Base-by-base conservation (phyloP, 768 basidiomycete genomes). In the Macrocybe gigantea region DNA sequence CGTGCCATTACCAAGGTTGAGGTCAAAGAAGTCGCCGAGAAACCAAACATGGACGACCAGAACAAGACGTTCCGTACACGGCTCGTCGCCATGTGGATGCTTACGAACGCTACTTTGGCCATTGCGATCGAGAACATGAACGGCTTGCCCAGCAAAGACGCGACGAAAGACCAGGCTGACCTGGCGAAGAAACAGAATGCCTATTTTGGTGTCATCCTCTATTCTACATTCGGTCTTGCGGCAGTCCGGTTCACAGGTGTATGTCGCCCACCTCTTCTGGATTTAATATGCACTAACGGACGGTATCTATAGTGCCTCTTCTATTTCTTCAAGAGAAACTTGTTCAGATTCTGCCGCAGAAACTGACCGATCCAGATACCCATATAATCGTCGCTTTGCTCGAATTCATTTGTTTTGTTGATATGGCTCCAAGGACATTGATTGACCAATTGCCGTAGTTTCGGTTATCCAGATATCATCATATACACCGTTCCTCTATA, bases 51-150 rank as follows among this genome's bases (percentile, higher is more conserved):
- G 76, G 91, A 94, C 61, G 91, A 94, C 59, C 74, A 84, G 65
- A 93, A 93, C 71, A 87, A 83, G 69, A 93, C 92, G 9, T 94
- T 94, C 85, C 82, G 91, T 49, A 93, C 92, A 2, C 84, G 91
- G 42, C 74, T 93, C 15, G 89, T 93, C 38, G 80, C 85, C 9
- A 71, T 77, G 46, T 92, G 91, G 91, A 86, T 92, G 80, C 66
- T 75, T 38, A 55, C 68, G 8, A 92, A 92, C 57, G 87, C 86
- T 33, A 69, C 57, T 5, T 66, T 92, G 14, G 82, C 86, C 3
- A 73, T 92, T 48, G 79, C 84, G 33, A 87, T 92, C 47, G 81
- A 86, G 64, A 89, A 80, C 53, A 69, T 86, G 53, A 85, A 83
- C 54, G 85, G 88, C 30, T 60, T 87, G 34, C 73, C 67, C 4